Base-by-base conservation (phyloP, 1,284 basidiomycete species). In the Neolentinus lepideus region DNA sequence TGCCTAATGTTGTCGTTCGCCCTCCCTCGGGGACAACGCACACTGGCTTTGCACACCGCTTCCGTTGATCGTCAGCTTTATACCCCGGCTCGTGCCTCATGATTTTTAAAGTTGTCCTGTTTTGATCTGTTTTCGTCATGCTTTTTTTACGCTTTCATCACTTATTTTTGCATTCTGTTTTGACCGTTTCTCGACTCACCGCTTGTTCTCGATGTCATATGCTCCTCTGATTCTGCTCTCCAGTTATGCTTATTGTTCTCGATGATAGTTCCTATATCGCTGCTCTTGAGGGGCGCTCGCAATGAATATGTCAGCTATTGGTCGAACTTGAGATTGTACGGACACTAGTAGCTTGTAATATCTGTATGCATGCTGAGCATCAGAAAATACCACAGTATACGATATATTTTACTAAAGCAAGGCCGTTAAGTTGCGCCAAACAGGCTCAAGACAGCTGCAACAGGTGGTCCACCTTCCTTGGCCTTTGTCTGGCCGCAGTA, bases 401-500 rank as follows among this genome's bases (percentile, higher is more conserved):
- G 3, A 21, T 33, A 47, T 26, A 19, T 38, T 19, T 33, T 51
- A n/a, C 53, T 60, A 69, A 60, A 76, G 12, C 29, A 4, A 12
- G 4, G 29, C 12, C 12, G 16, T 43, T 16, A 43, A 16, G 38
- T 43, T 21, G 38, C 38, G 38, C 86, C 86, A 61, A 88, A 89
- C 58, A 88, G 68, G 62, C 85, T 86, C 53, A 89, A 74, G 36
- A 84, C 77, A 6, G 84, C 83, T 1, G 77, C 73, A n/a, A 84
- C 78, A 14, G 79, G 75, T 27, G 84, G 79, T 2, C 75, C 77
- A 22, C 78, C 83, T 67, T 88, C 84, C 54, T 77, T 76, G 51
- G 71, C 64, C 60, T 80, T 83, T 2, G 81, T 85, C 62, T 88
- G 85, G 2, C 87, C 88, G 63, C 88, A 90, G 62, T 88, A 90